These are phyloP conservation scores for Yamadazyma sp. DNA, from an alignment of 805 yeast genomes.

Conservation along the genomic window DNA sequence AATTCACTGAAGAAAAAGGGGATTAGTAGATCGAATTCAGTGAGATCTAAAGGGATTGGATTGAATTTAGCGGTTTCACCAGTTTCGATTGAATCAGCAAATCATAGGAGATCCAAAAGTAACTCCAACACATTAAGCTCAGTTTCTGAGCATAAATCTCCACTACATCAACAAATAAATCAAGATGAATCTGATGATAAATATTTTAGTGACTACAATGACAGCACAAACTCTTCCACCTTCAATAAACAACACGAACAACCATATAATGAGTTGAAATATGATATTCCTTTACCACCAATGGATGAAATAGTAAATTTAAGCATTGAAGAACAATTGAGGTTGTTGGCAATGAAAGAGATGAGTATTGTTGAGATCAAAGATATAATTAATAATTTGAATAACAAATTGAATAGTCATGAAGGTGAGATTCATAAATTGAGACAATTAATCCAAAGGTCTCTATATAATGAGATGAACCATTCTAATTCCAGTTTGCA, in stretches of 20 bases:
- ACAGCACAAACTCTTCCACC: conserved; percentile 4
- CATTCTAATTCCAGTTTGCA: too few relatives aligned
- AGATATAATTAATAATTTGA: conserved; percentile 48
- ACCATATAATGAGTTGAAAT: conserved; percentile 15
- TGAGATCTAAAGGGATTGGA: conserved; percentile 29
- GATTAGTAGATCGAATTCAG: conserved; percentile 6
- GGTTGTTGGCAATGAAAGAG: conserved; percentile 66
- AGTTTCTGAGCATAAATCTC: conserved; percentile 6
- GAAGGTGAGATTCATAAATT: conserved; percentile 50
- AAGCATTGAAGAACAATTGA: conserved; percentile 53
- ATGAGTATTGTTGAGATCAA: conserved; percentile 64
- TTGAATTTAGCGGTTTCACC: conserved; percentile 32
- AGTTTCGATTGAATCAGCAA: conserved; percentile 6
- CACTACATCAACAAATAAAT: conserved; percentile 1
- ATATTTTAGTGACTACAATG: too few relatives aligned
- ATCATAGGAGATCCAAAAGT: conserved; percentile 1
- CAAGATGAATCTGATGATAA: not conserved
- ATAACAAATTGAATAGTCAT: conserved; percentile 35
- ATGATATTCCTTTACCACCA: conserved; percentile 31
- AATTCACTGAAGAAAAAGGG: conserved; percentile 1
- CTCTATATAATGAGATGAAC: conserved; percentile 41
- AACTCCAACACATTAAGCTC: conserved; percentile 3
- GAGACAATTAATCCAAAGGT: conserved; percentile 45
- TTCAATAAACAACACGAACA: too few relatives aligned
- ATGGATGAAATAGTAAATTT: conserved; percentile 22